Percentiles rank a stretch among this genome's conserved stretches.
These are phyloP conservation scores for Picea engelmannii DNA, from an alignment of 83 land plant genomes.

Conservation along the genomic window DNA sequence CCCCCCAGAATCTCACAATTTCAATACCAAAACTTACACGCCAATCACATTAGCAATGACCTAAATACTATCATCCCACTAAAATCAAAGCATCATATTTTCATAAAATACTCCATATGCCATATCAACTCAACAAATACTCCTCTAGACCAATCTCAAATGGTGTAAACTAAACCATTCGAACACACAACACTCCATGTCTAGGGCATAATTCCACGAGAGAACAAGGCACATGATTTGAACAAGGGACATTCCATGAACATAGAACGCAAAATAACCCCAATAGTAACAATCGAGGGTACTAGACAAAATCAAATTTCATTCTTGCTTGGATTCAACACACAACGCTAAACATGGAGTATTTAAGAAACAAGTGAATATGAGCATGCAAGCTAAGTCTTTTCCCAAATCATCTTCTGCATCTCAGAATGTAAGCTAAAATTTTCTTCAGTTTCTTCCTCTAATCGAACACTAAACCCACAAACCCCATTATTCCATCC, in stretches of 20 bases:
- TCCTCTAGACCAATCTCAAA: neutral
- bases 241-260: too few species aligned
- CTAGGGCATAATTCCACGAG: neutral
- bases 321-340: too few species aligned
- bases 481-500: neutral
- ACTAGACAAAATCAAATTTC: too few species aligned
- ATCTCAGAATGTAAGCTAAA: too few species aligned
- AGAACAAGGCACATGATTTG: too few species aligned
- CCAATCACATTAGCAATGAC: too few species aligned
- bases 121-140: neutral
- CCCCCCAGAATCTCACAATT: neutral
- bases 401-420: too few species aligned
- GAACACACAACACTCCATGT: neutral
- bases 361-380: too few species aligned
- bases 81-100: neutral
- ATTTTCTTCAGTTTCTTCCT: neutral
- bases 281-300: too few species aligned
- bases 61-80: neutral
- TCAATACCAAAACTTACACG: neutral
- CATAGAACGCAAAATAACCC: too few species aligned
- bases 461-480: slow-evolving; percentile 1
- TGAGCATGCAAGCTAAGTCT: too few species aligned
- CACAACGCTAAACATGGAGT: too few species aligned
- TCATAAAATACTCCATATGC: neutral
- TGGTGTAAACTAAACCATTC: neutral